phyloP scores from a whole-genome alignment of 2,329 filamentous ascomycete species.

The Epicoccum nigrum region DNA sequence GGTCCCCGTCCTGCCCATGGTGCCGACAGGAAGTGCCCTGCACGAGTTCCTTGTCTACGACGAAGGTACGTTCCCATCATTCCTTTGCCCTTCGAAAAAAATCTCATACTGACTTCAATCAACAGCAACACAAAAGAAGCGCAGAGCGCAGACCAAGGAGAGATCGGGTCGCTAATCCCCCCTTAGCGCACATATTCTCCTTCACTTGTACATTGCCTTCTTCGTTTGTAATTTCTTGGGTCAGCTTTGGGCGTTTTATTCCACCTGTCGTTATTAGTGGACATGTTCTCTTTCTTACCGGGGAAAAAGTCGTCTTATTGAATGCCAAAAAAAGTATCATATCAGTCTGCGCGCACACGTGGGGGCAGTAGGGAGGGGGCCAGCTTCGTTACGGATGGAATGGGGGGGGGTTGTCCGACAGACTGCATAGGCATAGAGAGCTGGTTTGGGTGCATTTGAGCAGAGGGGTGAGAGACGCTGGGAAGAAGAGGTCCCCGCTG shows the following conservation, averaged over 20 bases:
- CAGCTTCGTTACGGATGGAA: not conserved
- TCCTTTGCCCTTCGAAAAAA: too few relatives aligned
- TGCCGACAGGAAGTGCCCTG: slow-evolving; percentile 82
- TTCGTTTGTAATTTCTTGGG: slow-evolving; percentile 29
- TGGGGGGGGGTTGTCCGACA: not conserved
- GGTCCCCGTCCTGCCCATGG: slow-evolving; percentile 97
- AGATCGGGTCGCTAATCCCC: slow-evolving; percentile 33
- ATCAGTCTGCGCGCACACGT: slow-evolving; percentile 3
- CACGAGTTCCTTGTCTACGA: slow-evolving; percentile 95
- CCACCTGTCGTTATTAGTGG: not conserved
- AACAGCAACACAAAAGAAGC: slow-evolving; percentile 31
- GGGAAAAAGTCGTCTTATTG: slow-evolving; percentile 5
- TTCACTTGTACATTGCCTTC: slow-evolving; percentile 21
- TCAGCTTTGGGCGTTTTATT: slow-evolving; percentile 25
- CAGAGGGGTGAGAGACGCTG: too few relatives aligned
- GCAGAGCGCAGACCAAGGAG: slow-evolving; percentile 39
- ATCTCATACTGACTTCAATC: slow-evolving; percentile 14
- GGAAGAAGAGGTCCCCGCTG: too few relatives aligned
- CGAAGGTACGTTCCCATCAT: slow-evolving; percentile 62
- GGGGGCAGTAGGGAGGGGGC: not conserved
- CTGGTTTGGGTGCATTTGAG: too few relatives aligned
- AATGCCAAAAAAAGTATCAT: slow-evolving; percentile 11
- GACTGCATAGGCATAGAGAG: not conserved
- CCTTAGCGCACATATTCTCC: not conserved
- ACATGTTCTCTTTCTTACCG: slow-evolving; percentile 2